Percentiles rank a stretch among this genome's conserved stretches.
phyloP scores from a whole-genome alignment of 73 alveolate species.

The Paramecium sonneborni region DNA sequence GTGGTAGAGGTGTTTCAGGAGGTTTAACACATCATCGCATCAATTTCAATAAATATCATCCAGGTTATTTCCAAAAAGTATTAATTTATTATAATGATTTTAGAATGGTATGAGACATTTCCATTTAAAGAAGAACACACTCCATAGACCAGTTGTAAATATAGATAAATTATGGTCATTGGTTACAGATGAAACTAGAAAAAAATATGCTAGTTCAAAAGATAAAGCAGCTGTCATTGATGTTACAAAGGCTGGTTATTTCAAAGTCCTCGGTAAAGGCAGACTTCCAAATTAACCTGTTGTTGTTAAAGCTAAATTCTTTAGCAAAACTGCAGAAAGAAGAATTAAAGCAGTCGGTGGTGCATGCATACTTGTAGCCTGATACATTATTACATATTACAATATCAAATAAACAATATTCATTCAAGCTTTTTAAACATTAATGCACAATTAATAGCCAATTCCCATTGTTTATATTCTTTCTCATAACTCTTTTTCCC shows the following conservation, averaged over 20 bases:
- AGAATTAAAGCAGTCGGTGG: conserved; percentile 99
- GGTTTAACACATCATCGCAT: conserved; percentile 92
- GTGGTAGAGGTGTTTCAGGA: conserved; percentile 98
- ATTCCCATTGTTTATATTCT: conserved; percentile 47
- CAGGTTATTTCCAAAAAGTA: conserved; percentile 98
- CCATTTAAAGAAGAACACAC: conserved; percentile 96
- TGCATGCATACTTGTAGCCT: conserved; percentile 95
- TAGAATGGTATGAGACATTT: conserved; percentile 95
- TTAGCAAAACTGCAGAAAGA: conserved; percentile 95
- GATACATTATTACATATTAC: conserved; percentile 55
- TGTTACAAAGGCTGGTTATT: conserved; percentile 96
- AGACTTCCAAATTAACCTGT: conserved; percentile 91
- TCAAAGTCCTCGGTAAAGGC: conserved; percentile 97
- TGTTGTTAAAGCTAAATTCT: conserved; percentile 93
- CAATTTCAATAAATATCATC: conserved; percentile 89
- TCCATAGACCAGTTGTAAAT: conserved; percentile 88
- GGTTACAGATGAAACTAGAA: conserved; percentile 94
- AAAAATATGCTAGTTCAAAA: conserved; percentile 82
- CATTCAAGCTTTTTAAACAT: conserved; percentile 4
- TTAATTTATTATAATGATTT: background rate
- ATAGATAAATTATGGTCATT: conserved; percentile 93
- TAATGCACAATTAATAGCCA: conserved; percentile 47
- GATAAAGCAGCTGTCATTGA: conserved; percentile 94
- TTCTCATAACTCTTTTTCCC: background rate
- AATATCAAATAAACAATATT: background rate